Percentiles rank a stretch among this genome's conserved stretches.
Evolutionary conservation across 192 early-diverging fungal genomes (phyloP).

Genomic region (Spizellomyces punctatus): DNA sequence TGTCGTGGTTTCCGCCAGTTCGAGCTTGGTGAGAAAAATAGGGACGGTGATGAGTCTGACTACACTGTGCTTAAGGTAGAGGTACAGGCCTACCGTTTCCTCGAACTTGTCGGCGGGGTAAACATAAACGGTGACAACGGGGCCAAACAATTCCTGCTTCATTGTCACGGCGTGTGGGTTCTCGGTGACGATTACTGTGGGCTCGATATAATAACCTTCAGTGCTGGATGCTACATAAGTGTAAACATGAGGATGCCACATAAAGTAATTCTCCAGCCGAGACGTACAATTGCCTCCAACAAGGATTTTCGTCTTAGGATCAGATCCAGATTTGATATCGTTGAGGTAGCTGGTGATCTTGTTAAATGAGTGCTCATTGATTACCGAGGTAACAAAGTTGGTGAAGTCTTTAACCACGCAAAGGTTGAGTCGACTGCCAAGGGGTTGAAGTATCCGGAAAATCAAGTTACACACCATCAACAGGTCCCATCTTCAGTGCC

Average conservation of each 20-base stretch:
- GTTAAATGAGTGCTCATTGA: conserved; percentile 90
- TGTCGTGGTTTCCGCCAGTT: conserved; percentile 77
- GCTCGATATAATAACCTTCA: conserved; percentile 88
- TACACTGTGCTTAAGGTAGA: neutral
- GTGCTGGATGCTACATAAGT: conserved; percentile 47
- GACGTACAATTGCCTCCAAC: conserved; percentile 70
- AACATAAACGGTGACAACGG: conserved; percentile 90
- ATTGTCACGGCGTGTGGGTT: conserved; percentile 83
- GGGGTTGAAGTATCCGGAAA: neutral
- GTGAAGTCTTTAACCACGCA: conserved; percentile 58
- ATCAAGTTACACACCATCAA: conserved; percentile 54
- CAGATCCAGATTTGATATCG: conserved; percentile 69
- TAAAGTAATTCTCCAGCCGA: no score
- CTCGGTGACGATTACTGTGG: conserved; percentile 87
- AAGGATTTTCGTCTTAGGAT: conserved; percentile 73
- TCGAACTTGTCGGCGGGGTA: conserved; percentile 83
- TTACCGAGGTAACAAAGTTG: conserved; percentile 89
- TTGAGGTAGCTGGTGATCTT: conserved; percentile 93
- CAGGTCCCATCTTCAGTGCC: conserved; percentile 82
- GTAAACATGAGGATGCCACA: neutral
- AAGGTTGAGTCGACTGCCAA: conserved; percentile 8
- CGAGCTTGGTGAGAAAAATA: conserved; percentile 38
- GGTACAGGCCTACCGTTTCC: conserved; percentile 44
- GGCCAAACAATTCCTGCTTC: conserved; percentile 97
- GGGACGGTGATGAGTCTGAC: conserved; percentile 15